Evolutionary conservation across 2,329 filamentous ascomycete genomes (phyloP).

Genomic region (Aciculosporium take): DNA sequence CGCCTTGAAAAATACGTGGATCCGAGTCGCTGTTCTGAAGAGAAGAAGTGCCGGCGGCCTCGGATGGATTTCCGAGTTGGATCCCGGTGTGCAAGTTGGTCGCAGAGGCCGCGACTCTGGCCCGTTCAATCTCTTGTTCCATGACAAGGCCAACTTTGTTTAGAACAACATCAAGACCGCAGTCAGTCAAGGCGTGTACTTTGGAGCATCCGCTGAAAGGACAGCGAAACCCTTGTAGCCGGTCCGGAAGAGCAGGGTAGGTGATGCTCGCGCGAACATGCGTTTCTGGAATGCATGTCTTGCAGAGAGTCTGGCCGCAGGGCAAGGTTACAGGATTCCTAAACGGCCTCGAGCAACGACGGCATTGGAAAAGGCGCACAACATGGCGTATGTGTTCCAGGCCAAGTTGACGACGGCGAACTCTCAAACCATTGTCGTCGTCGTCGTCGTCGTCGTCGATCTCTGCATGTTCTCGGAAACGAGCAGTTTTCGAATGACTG

Average conservation of each 20-base stretch:
- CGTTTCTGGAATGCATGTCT: slow-evolving; percentile 54
- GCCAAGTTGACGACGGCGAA: slow-evolving; percentile 2
- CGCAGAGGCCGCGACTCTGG: slow-evolving; percentile 16
- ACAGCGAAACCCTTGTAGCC: slow-evolving; percentile 59
- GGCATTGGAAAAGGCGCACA: slow-evolving; percentile 64
- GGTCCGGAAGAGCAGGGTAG: slow-evolving; percentile 55
- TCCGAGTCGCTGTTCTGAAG: slow-evolving; percentile 20
- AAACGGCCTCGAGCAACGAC: slow-evolving; percentile 54
- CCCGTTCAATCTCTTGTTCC: slow-evolving; percentile 34
- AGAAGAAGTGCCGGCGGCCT: slow-evolving; percentile 26
- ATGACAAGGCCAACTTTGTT: slow-evolving; percentile 54
- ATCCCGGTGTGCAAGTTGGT: slow-evolving; percentile 23
- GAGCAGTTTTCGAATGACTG: not conserved
- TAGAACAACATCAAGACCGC: slow-evolving; percentile 60
- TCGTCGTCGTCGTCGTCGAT: not conserved
- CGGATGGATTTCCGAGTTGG: slow-evolving; percentile 23
- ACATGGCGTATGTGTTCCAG: slow-evolving; percentile 15
- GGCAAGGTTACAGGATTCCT: slow-evolving; percentile 59
- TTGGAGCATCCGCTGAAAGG: slow-evolving; percentile 50
- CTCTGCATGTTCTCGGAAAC: not conserved
- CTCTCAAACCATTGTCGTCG: not conserved
- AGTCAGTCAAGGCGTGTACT: slow-evolving; percentile 67
- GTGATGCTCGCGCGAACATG: slow-evolving; percentile 56
- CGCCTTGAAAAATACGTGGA: slow-evolving; percentile 32
- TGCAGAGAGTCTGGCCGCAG: slow-evolving; percentile 69